Conservation (phyloP, 371 early-diverging fungal species). For the Cokeromyces recurvatus region DNA sequence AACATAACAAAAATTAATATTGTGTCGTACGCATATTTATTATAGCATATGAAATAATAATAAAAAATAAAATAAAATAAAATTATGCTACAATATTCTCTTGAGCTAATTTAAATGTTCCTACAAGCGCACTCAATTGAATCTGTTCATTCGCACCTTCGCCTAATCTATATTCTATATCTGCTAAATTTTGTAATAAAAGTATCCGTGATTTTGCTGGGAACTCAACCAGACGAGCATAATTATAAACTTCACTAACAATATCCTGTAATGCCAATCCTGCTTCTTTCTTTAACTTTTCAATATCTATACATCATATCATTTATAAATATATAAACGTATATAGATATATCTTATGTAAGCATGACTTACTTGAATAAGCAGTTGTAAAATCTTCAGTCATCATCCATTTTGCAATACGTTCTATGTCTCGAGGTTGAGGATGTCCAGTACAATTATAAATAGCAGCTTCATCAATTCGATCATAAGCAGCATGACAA, state of each 20-base stretch:
- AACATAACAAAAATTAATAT: too few relatives aligned
- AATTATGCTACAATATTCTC: slow-evolving; percentile 56
- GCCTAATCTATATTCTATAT: slow-evolving; percentile 82
- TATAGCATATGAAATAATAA: too few relatives aligned
- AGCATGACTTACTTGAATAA: slow-evolving; percentile 65
- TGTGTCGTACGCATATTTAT: too few relatives aligned
- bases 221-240: slow-evolving; percentile 60
- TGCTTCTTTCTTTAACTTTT: slow-evolving; percentile 68
- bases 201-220: slow-evolving; percentile 60
- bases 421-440: slow-evolving; percentile 80
- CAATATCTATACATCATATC: too few relatives aligned
- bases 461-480: slow-evolving; percentile 71
- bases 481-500: slow-evolving; percentile 81
- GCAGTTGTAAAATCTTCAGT: slow-evolving; percentile 77
- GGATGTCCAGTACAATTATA: slow-evolving; percentile 93
- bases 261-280: slow-evolving; percentile 92
- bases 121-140: slow-evolving; percentile 77
- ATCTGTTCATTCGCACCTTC: slow-evolving; percentile 80
- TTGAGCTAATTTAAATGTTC: slow-evolving; percentile 71
- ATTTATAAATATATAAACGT: neutral
- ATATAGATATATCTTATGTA: too few relatives aligned
- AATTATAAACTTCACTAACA: slow-evolving; percentile 67
- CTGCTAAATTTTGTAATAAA: slow-evolving; percentile 76
- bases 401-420: slow-evolving; percentile 76
- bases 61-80: too few relatives aligned